Evolutionary conservation across 495 filamentous ascomycete species (phyloP).

Genomic region (Trichoderma erinaceum): DNA sequence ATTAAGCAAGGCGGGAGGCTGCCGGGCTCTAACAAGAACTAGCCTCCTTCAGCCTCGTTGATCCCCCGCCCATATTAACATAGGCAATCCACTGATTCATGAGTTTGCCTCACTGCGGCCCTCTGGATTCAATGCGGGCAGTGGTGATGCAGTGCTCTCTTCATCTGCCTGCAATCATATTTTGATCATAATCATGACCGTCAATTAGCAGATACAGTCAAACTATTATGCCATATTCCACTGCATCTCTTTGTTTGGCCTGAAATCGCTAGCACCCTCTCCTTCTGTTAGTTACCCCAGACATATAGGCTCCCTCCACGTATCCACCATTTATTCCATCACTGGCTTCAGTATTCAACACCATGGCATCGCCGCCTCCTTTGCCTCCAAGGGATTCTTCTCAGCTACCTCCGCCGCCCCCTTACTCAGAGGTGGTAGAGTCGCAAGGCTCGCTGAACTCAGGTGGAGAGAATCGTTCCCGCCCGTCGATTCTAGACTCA

Average conservation of each 20-base stretch:
- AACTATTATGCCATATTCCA: no score
- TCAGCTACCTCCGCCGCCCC: not conserved
- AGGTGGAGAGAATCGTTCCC: slow-evolving; percentile 1
- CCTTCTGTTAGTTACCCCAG: not conserved
- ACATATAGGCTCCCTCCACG: not conserved
- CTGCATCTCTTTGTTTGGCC: no score
- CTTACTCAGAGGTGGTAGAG: not conserved
- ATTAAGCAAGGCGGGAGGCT: not conserved
- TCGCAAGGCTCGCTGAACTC: not conserved
- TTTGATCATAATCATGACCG: no score
- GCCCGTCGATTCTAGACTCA: not conserved
- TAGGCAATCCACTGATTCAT: no score
- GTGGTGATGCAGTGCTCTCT: no score
- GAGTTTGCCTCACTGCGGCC: no score
- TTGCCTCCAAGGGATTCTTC: not conserved
- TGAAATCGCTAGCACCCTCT: not conserved
- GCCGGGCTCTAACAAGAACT: not conserved
- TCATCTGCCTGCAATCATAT: no score
- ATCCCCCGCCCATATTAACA: not conserved
- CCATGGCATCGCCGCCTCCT: not conserved
- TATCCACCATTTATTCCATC: not conserved
- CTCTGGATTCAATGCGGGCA: no score
- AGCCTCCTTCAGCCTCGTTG: not conserved
- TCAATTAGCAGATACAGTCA: no score
- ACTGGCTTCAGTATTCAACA: not conserved